Evolutionary conservation across 306 rosid species (phyloP).

Genomic region (Trifolium pratense): DNA sequence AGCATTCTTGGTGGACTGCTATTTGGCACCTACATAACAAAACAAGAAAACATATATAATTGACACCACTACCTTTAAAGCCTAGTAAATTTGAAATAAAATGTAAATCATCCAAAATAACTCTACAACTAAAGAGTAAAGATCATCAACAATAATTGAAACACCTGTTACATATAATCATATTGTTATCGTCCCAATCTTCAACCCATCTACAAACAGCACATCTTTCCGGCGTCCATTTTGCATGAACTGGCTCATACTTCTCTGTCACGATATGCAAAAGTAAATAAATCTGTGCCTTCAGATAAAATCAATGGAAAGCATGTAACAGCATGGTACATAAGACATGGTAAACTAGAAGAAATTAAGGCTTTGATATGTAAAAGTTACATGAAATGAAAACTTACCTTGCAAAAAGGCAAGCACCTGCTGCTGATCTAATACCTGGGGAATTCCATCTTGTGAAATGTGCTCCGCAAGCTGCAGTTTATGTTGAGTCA

Average conservation of each 20-base stretch:
- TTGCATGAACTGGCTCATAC: slow-evolving; percentile 82
- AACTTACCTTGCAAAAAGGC: slow-evolving; percentile 74
- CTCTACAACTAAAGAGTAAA: slow-evolving; percentile 23
- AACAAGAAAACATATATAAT: slow-evolving; percentile 18
- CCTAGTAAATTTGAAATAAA: slow-evolving; percentile 25
- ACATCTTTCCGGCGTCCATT: slow-evolving; percentile 98
- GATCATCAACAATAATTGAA: slow-evolving; percentile 37
- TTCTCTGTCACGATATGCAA: slow-evolving; percentile 61
- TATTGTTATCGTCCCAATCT: slow-evolving; percentile 97
- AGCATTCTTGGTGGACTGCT: slow-evolving; percentile 99
- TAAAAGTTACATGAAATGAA: slow-evolving; percentile 30
- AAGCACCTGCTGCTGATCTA: slow-evolving; percentile 74
- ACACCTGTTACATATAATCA: slow-evolving; percentile 94
- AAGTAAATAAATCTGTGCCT: slow-evolving; percentile 29
- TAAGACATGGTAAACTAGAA: slow-evolving; percentile 22
- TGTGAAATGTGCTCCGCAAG: slow-evolving; percentile 62
- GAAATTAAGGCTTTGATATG: slow-evolving; percentile 33
- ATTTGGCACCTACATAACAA: slow-evolving; percentile 81
- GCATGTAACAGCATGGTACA: slow-evolving; percentile 25
- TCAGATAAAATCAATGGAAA: slow-evolving; percentile 37
- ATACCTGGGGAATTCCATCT: slow-evolving; percentile 53
- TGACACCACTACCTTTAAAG: slow-evolving; percentile 1
- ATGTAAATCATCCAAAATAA: slow-evolving; percentile 9
- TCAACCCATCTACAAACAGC: slow-evolving; percentile 99
- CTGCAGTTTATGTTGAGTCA: slow-evolving; percentile 53